Percentiles rank a stretch among this genome's conserved stretches.
These are phyloP conservation scores for Xylaria sp. DNA, from an alignment of 2,329 filamentous ascomycete genomes.

Conservation along the genomic window DNA sequence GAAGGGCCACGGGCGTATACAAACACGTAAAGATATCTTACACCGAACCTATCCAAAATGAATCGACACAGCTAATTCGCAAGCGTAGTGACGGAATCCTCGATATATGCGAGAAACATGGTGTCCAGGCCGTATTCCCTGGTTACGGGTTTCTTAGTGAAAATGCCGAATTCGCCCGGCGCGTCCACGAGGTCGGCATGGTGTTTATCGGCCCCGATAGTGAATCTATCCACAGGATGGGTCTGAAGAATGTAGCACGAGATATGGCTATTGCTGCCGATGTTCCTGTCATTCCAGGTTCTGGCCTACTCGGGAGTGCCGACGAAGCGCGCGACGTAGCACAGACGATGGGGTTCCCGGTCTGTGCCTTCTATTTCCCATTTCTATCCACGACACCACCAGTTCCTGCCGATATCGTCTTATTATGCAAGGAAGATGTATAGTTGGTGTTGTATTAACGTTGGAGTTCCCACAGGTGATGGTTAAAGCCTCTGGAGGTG, in stretches of 20 bases:
- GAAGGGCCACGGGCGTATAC: slow-evolving; percentile 23
- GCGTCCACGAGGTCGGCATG: slow-evolving; percentile 53
- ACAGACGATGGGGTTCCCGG: slow-evolving; percentile 40
- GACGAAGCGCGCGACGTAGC: slow-evolving; percentile 56
- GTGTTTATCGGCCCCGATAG: slow-evolving; percentile 61
- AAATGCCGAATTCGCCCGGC: slow-evolving; percentile 60
- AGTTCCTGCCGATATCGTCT: not conserved
- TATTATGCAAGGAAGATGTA: not conserved
- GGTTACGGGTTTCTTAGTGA: slow-evolving; percentile 69
- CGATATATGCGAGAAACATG: slow-evolving; percentile 36
- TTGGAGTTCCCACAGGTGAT: slow-evolving; percentile 33
- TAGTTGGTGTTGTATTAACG: not conserved
- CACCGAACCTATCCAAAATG: not conserved
- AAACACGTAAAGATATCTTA: slow-evolving; percentile 12
- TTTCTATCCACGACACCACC: not conserved
- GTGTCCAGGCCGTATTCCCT: slow-evolving; percentile 60
- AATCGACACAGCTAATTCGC: not conserved
- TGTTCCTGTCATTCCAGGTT: slow-evolving; percentile 40
- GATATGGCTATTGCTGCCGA: slow-evolving; percentile 43
- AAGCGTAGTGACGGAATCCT: slow-evolving; percentile 18
- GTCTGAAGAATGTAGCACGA: slow-evolving; percentile 29
- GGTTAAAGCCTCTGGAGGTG: slow-evolving; percentile 63
- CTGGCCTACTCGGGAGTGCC: slow-evolving; percentile 17
- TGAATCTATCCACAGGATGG: slow-evolving; percentile 49
- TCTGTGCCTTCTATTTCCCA: slow-evolving; percentile 26